These are phyloP conservation scores for Spergularia azorica DNA, from an alignment of 179 eudicot genomes.

Conservation along the genomic window DNA sequence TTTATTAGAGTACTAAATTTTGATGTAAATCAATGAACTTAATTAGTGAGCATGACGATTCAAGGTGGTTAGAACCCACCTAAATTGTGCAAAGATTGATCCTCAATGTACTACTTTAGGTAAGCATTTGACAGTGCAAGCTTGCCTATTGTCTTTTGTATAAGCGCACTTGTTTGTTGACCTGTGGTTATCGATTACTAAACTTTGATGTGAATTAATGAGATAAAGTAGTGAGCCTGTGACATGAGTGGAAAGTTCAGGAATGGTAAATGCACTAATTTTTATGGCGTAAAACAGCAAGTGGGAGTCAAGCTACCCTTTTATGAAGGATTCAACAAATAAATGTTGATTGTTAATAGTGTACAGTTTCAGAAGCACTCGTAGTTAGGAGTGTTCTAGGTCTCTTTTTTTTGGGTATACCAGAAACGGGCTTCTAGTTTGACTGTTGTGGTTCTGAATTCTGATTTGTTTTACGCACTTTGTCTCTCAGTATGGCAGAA, in stretches of 20 bases:
- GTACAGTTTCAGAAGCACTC: constrained; percentile 2
- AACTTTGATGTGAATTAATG: neutral
- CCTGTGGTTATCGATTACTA: neutral
- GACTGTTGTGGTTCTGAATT: constrained; percentile 1
- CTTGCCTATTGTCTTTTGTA: neutral
- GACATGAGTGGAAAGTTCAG: neutral
- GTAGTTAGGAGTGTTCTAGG: neutral
- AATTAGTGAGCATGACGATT: neutral
- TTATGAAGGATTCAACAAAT: neutral
- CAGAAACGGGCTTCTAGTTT: neutral
- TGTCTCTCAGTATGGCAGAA: constrained; percentile 87
- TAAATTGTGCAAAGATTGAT: neutral
- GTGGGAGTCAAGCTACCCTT: neutral
- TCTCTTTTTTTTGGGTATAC: neutral
- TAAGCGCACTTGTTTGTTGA: neutral
- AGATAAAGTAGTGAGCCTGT: neutral
- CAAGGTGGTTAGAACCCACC: constrained; percentile 82
- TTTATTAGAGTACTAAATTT: neutral
- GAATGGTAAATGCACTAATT: neutral
- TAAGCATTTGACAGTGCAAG: constrained; percentile 27
- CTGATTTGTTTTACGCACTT: constrained; percentile 17
- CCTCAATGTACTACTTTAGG: constrained; percentile 92
- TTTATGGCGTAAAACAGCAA: no score
- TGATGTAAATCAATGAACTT: neutral
- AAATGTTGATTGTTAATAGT: neutral